phyloP scores from a whole-genome alignment of 2,329 filamentous ascomycete genomes.

The Colletotrichum sp. region DNA sequence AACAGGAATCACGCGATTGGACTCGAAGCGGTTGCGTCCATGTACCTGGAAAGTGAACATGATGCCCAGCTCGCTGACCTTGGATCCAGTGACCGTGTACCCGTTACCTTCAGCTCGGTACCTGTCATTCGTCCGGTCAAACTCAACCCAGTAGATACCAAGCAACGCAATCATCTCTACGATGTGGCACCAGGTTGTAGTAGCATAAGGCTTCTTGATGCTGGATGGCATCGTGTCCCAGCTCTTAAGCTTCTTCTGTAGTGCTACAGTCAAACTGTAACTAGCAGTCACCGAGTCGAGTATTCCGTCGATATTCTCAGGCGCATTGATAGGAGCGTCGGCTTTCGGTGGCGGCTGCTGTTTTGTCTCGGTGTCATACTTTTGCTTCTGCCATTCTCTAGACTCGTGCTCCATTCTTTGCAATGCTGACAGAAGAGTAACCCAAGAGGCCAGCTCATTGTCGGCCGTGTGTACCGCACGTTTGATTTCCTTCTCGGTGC shows the following conservation, averaged over 20 bases:
- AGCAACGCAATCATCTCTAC: conserved; percentile 59
- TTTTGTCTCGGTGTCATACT: conserved; percentile 27
- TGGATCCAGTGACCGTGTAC: conserved; percentile 52
- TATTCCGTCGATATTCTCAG: too few species aligned
- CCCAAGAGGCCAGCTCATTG: conserved; percentile 62
- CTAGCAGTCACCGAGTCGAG: too few species aligned
- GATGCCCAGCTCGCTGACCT: conserved; percentile 55
- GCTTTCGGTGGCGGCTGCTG: not conserved
- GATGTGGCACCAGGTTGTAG: conserved; percentile 60
- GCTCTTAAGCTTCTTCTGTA: conserved; percentile 40
- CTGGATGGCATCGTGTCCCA: conserved; percentile 58
- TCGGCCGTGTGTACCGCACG: conserved; percentile 55
- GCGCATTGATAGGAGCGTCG: too few species aligned
- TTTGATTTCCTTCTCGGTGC: too few species aligned
- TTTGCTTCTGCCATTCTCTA: conserved; percentile 46
- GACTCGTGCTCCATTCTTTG: conserved; percentile 57
- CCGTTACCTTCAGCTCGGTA: conserved; percentile 63
- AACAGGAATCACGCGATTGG: conserved; percentile 57
- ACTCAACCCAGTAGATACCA: conserved; percentile 65
- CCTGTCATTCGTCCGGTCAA: conserved; percentile 54
- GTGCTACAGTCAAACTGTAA: too few species aligned
- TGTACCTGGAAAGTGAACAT: conserved; percentile 60
- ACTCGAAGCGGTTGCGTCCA: conserved; percentile 51
- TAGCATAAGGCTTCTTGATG: conserved; percentile 55
- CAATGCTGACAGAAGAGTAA: conserved; percentile 52